Evolutionary conservation across 1,284 basidiomycete genomes (phyloP).

Genomic region (Testicularia cyperi): DNA sequence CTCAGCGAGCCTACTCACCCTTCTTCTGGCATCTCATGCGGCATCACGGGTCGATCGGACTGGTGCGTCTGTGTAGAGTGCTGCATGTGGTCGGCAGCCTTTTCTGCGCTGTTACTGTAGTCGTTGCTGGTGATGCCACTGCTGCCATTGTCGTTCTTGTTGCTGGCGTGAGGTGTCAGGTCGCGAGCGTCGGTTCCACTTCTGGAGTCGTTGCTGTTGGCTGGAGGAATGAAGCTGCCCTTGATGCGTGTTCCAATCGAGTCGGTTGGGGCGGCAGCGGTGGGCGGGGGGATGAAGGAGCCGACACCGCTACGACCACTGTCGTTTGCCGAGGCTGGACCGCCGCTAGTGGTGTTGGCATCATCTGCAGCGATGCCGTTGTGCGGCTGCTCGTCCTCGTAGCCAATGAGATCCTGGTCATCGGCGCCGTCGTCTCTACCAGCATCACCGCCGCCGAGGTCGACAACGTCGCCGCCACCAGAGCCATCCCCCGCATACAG

Average conservation of each 20-base stretch:
- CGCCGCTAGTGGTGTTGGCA: not conserved
- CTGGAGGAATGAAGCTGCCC: constrained; percentile 35
- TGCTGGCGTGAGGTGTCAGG: constrained; percentile 2
- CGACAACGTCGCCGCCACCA: constrained; percentile 15
- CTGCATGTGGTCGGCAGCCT: not conserved
- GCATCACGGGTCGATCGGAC: constrained; percentile 70
- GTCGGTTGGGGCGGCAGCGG: constrained; percentile 10
- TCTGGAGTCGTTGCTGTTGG: constrained; percentile 1
- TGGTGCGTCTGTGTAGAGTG: constrained; percentile 1
- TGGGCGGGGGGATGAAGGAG: constrained; percentile 27
- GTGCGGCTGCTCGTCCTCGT: constrained; percentile 13
- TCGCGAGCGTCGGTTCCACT: not conserved
- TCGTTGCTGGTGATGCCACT: not conserved
- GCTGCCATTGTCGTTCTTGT: constrained; percentile 3
- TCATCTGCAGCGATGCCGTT: not conserved
- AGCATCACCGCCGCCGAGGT: constrained; percentile 22
- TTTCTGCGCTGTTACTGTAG: not conserved
- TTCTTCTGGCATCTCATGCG: constrained; percentile 97
- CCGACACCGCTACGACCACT: too few species aligned
- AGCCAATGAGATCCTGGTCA: constrained; percentile 33
- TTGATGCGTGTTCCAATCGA: constrained; percentile 27
- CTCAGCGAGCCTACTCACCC: constrained; percentile 94
- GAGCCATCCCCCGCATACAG: constrained; percentile 40
- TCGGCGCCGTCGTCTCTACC: constrained; percentile 11
- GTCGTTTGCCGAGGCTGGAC: not conserved